Evolutionary conservation across 441 rosid genomes (phyloP).

Genomic region (Flueggea neowawraea): DNA sequence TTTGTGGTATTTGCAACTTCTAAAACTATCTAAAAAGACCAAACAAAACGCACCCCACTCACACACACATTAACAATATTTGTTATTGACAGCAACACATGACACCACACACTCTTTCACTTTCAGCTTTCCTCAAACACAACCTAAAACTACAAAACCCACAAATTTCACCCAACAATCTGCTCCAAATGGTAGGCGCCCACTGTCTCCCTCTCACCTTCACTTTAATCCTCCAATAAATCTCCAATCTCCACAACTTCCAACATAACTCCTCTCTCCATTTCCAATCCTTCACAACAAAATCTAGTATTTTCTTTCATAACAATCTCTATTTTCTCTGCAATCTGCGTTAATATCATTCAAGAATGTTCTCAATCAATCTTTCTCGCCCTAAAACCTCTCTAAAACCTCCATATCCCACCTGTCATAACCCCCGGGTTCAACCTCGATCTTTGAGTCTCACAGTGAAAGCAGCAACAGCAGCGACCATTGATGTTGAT

Average conservation of each 20-base stretch:
- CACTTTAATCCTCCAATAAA: neutral
- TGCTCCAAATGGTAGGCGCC: slow-evolving; percentile 6
- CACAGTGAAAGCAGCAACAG: neutral
- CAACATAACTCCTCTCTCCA: no score
- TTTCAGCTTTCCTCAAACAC: no score
- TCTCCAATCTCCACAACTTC: neutral
- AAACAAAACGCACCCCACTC: no score
- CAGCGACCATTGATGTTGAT: neutral
- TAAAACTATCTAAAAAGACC: no score
- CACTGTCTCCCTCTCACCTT: neutral
- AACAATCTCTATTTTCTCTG: no score
- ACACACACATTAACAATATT: no score
- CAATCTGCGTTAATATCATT: no score
- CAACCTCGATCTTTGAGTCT: neutral
- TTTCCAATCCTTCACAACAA: no score
- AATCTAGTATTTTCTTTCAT: no score
- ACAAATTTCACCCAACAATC: neutral
- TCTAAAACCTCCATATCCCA: neutral
- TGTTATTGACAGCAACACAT: no score
- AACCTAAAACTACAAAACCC: neutral
- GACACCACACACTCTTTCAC: no score
- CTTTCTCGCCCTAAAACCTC: neutral
- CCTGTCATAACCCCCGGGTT: neutral
- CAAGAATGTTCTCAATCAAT: slow-evolving; percentile 4
- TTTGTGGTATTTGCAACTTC: no score